Percentiles rank a stretch among this genome's conserved stretches.
Evolutionary conservation across 208 protist genomes (phyloP).

Genomic region (Polymyxa betae): DNA sequence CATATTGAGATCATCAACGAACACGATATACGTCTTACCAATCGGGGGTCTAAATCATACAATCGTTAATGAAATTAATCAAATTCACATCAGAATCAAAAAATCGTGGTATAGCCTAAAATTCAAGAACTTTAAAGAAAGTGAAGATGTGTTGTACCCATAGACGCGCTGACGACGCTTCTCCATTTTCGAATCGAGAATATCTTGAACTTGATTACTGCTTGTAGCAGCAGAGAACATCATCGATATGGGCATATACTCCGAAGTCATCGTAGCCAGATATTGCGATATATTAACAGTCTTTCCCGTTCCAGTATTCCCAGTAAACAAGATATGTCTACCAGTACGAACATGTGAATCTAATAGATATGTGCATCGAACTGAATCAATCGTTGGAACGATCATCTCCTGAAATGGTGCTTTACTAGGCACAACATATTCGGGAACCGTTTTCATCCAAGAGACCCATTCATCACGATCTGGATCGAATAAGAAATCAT

Average conservation of each 20-base stretch:
- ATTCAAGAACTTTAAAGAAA: too few species aligned
- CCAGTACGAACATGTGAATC: conserved; percentile 83
- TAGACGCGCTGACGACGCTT: conserved; percentile 83
- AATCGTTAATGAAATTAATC: too few species aligned
- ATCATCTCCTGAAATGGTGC: conserved; percentile 91
- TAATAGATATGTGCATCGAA: conserved; percentile 92
- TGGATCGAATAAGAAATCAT: conserved; percentile 91
- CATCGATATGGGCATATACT: conserved; percentile 92
- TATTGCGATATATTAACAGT: conserved; percentile 90
- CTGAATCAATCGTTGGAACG: conserved; percentile 93
- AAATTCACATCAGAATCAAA: neutral
- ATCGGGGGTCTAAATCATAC: conserved; percentile 88
- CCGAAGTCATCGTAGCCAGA: conserved; percentile 84
- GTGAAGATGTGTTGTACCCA: neutral
- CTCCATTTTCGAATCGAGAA: conserved; percentile 95
- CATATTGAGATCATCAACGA: conserved; percentile 99
- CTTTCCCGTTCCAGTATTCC: conserved; percentile 96
- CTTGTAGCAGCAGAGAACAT: conserved; percentile 95
- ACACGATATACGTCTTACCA: conserved; percentile 93
- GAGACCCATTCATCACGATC: conserved; percentile 80
- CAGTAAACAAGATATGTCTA: conserved; percentile 90
- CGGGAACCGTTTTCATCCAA: conserved; percentile 89
- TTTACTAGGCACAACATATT: conserved; percentile 78
- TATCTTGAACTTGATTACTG: conserved; percentile 93
- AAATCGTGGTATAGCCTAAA: neutral